Conservation (phyloP, 1,139 yeast species). For the Kluyveromyces marxianus region DNA sequence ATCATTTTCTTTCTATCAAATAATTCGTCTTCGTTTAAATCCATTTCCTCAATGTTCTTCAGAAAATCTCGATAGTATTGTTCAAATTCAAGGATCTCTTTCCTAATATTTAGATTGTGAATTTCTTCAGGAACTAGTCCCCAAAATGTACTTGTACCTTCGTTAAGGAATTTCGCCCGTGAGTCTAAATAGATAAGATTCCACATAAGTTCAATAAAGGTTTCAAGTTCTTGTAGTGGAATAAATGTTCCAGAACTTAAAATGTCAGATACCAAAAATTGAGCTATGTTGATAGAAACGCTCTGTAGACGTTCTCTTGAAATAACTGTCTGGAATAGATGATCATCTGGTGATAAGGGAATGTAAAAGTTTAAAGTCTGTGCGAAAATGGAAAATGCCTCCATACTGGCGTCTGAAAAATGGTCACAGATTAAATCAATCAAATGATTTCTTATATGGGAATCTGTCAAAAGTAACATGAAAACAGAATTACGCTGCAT, state of each 20-base stretch:
- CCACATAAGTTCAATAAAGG: constrained; percentile 8
- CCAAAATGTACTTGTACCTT: constrained; percentile 5
- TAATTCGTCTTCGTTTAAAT: constrained; percentile 17
- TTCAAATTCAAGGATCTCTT: constrained; percentile 22
- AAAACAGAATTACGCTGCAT: neutral
- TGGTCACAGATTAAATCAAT: neutral
- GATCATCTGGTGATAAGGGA: constrained; percentile 4
- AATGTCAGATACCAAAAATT: constrained; percentile 9
- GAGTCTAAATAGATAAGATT: constrained; percentile 6
- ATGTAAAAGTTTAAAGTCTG: constrained; percentile 4
- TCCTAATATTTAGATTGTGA: constrained; percentile 17
- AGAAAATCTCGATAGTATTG: constrained; percentile 19
- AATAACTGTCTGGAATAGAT: constrained; percentile 1
- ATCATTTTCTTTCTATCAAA: constrained; percentile 3
- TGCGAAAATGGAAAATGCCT: neutral
- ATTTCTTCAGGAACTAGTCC: constrained; percentile 12
- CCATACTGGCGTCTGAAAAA: neutral
- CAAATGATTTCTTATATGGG: constrained; percentile 1
- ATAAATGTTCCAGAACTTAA: constrained; percentile 24
- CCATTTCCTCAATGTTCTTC: constrained; percentile 15
- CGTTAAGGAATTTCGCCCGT: constrained; percentile 1
- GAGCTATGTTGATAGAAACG: constrained; percentile 1
- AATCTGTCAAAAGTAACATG: neutral
- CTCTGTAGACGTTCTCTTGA: neutral
- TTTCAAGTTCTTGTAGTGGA: constrained; percentile 38